Evolutionary conservation across 352 stramenopile species (phyloP), one percentile per base, ranked within the genome.

Genomic region (Phytophthora palmivora): DNA sequence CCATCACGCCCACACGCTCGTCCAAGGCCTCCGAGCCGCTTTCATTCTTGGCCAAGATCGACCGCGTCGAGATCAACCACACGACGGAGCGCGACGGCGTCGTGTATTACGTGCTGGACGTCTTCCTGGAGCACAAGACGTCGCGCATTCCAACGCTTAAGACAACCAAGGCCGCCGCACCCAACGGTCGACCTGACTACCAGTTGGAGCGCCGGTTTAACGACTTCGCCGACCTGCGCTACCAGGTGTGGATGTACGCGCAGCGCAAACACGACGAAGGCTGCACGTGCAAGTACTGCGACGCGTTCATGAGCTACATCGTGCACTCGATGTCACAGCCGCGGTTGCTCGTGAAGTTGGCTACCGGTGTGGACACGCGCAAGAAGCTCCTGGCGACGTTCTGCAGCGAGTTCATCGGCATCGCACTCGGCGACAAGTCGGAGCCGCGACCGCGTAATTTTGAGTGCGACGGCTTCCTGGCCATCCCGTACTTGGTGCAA

Each of bases 241-340:
- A 83, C 52, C 71, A 74, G 45, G 67, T 85, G 22, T 85, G 72
- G 72, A 58, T 56, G 16, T 76, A 79, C 59, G 76, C 73, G 9
- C 73, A 82, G 44, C 60, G 65, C 39, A 74, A 83, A 48, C 69
- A 78, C 59, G 42, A 54, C 18, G 49, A 52, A 44, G 60, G 47
- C 10, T 41, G 45, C 4, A 21, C 26, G 37, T 85, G 76, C 67
- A 67, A 64, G 45, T 85, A 81, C 59, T 85, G 76, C 55, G 61
- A 80, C 47, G 58, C 47, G 8, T 82, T 79, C 67, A 82, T 85
- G 73, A 61, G 58, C 61, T 85, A 70, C 64, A 82, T 85, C 42
- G 70, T 82, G 51, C 76, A 79, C 62, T 78, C 62, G 26, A 68
- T 85, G 60, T 67, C 73, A 28, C 76, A 85, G 59, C 76, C 76